Base-by-base conservation (phyloP, 768 basidiomycete genomes). In the Xerocomus potaroensis region DNA sequence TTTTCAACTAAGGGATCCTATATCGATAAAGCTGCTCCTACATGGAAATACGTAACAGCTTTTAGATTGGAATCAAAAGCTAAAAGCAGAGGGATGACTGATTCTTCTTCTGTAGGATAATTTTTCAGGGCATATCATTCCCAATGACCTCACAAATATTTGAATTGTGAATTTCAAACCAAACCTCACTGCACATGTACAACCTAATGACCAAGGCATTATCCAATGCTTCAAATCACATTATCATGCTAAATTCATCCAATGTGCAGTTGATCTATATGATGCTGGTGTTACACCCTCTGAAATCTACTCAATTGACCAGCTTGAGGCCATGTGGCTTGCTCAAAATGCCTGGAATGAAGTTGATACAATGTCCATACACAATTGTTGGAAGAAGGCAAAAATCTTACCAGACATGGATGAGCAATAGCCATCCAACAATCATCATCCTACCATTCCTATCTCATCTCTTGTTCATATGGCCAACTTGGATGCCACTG, bases 181-280 rank as follows among this genome's bases (percentile, higher is more conserved):
- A 6, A 72, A 72, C 31, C 57, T 72, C 10, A 74, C 66, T 3
- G 34, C 64, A 1, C 63, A 68, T 47, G 46, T 72, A 2, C 71
- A 73, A 41, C 69, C 69, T 3, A 61, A 54, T 12, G 67, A 73
- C 33, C 55, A 61, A 18, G 70, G 69, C 0, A 67, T 27, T 10
- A 27, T 27, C 10, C 19, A 1, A 0, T 46, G 32, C 19, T 53
- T 53, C 32, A 53, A 53, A 36, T 65, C 69, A 0, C 61, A 72
- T 10, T 73, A 72, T 38, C 48, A 53, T 12, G 45, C 55, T 7
- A 16, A 30, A 9, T 51, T 51, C 3, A 29, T 43, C 7, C 24
- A 39, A 0, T 5, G 2, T 9, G 24, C 50, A 0, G 10, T 48
- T 3, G 2, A 44, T 2, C 22, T 15, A 1, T 51, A 51, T 5